Evolutionary conservation across 108 stramenopile species (phyloP).

Genomic region (Aurantiochytrium sp.): DNA sequence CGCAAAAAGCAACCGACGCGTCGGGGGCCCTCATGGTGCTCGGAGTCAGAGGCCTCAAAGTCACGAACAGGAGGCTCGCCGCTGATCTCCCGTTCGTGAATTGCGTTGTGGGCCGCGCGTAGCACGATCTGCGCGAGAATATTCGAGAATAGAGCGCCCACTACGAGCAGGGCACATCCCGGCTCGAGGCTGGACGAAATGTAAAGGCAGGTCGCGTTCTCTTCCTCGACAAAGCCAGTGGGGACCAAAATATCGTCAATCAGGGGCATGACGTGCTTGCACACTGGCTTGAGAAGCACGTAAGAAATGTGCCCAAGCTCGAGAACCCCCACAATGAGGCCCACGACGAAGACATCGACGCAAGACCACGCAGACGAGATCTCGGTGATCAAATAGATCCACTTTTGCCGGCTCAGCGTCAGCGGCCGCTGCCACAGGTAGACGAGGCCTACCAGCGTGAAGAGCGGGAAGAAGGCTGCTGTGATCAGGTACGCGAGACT

Average conservation of each 20-base stretch:
- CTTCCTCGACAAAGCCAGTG: not conserved
- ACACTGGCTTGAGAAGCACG: not conserved
- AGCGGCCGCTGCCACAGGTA: not conserved
- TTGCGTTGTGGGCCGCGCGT: not conserved
- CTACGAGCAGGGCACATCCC: not conserved
- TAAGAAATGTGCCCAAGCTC: not conserved
- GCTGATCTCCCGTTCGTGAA: not conserved
- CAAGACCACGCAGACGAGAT: not conserved
- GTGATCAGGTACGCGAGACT: not conserved
- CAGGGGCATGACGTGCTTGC: not conserved
- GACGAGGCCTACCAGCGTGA: not conserved
- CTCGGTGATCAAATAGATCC: not conserved
- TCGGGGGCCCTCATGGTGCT: not conserved
- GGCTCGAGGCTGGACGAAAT: not conserved
- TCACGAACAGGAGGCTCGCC: not conserved
- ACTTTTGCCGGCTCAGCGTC: not conserved
- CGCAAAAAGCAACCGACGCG: not conserved
- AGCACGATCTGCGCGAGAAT: not conserved
- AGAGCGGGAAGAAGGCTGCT: not conserved
- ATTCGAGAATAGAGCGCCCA: not conserved
- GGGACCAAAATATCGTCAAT: not conserved
- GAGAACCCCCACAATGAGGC: not conserved
- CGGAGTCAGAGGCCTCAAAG: not conserved
- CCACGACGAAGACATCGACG: constrained; percentile 11
- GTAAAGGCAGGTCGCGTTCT: constrained; percentile 18